Base-by-base conservation (phyloP, 2,329 filamentous ascomycete species). In the Xylaria sp. region DNA sequence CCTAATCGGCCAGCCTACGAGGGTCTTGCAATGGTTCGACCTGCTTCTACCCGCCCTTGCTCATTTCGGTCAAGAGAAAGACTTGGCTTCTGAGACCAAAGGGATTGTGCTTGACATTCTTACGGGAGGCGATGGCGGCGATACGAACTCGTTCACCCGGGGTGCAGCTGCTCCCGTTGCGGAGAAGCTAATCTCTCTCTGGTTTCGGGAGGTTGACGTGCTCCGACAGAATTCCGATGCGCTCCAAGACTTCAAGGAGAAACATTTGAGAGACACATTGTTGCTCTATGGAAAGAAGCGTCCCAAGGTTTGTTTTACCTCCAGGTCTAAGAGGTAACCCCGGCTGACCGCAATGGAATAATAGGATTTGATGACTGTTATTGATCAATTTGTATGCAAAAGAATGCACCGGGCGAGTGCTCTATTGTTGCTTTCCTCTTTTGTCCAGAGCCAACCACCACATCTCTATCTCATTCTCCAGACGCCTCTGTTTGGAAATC, bases 371-470 rank as follows among this genome's bases (percentile, higher is more conserved):
- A 87, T 95, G 74, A 81, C 81, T 13, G 84, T 86, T 1, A 79
- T 95, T 25, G 86, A 94, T 74, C 82, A 83, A 50, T 89, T 89
- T 68, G 85, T 96, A 66, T 81, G 90, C 29, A 87, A 88, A 68
- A 88, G 84, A 68, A 84, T 87, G 22, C 86, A 88, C 66, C 88
- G 92, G 22, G 84, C 89, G 61, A 86, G 87, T 67, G 85, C 88
- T 9, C 79, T 94, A 33, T 86, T 86, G 20, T 83, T 96, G 11
- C 81, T 96, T 17, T 89, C 88, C 74, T 87, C 90, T 50, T 94
- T 93, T 70, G 86, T 96, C 42, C 87, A 90, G 69, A 86, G 88
- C 65, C 90, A 93, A 71, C 91, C 92, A n/a, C 92, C 92, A 4
- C 92, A 94, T 78, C 83, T 96, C 1, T 88, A 96, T 74, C 84